Percentiles rank a stretch among this genome's conserved stretches.
Conservation (phyloP, 2,329 filamentous ascomycete genomes). For the Thelonectria blattea region DNA sequence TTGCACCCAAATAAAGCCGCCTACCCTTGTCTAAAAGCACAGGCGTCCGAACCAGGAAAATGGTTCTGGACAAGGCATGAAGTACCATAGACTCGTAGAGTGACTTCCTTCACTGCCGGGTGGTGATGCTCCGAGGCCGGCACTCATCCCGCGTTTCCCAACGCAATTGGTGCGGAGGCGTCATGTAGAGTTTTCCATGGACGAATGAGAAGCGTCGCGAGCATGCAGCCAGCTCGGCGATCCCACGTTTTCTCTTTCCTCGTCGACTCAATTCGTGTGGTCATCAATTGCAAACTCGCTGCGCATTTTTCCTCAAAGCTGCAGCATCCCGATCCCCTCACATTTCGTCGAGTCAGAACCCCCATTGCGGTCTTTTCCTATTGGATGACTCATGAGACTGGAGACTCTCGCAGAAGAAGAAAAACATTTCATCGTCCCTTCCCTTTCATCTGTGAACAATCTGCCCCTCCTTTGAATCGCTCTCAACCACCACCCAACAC, state of each 20-base stretch:
- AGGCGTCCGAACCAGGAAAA: neutral
- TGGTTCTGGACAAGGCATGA: neutral
- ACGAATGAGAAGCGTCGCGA: constrained; percentile 29
- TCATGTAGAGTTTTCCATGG: constrained; percentile 14
- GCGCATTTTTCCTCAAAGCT: neutral
- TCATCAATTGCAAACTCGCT: constrained; percentile 10
- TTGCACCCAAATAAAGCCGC: neutral
- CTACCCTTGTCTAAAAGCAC: constrained; percentile 9
- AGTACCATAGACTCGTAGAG: neutral
- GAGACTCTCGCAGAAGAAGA: neutral
- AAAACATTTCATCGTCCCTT: neutral
- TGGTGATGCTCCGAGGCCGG: constrained; percentile 20
- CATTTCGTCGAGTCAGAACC: constrained; percentile 21
- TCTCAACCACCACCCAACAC: constrained; percentile 6
- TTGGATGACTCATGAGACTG: constrained; percentile 33
- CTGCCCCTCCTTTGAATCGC: constrained; percentile 11
- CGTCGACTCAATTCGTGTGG: constrained; percentile 12
- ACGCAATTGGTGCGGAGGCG: constrained; percentile 24
- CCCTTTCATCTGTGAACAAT: constrained; percentile 1
- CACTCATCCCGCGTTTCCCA: constrained; percentile 19
- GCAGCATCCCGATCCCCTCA: constrained; percentile 8
- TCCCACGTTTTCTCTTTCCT: constrained; percentile 10
- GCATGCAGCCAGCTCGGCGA: constrained; percentile 9
- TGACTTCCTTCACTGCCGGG: no score
- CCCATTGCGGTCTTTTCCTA: constrained; percentile 29